Evolutionary conservation across 371 early-diverging fungal genomes (phyloP).

Genomic region (Capillidium rhysosporum): DNA sequence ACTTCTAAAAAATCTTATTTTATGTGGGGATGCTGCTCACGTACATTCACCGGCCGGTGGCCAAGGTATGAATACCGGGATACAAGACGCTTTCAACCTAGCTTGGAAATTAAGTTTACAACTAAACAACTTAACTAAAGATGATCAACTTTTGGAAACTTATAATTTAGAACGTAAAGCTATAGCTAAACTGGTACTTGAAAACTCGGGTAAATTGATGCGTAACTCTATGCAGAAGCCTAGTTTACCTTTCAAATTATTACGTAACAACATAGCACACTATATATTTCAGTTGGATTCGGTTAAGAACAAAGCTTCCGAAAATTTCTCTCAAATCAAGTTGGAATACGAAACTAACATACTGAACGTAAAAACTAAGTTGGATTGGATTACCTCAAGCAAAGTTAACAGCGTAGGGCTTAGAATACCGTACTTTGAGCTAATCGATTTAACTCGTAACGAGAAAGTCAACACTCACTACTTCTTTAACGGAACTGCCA

Average conservation of each 20-base stretch:
- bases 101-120: slow-evolving; percentile 23
- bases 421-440: not conserved
- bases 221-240: not conserved
- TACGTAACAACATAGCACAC: not conserved
- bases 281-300: not conserved
- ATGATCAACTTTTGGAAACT: slow-evolving; percentile 8
- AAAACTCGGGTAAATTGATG: not conserved
- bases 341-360: not conserved
- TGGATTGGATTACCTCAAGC: not conserved
- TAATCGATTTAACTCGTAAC: not conserved
- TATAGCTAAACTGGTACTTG: slow-evolving; percentile 8
- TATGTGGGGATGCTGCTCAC: slow-evolving; percentile 25
- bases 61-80: slow-evolving; percentile 23
- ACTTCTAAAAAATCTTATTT: slow-evolving; percentile 12
- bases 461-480: not conserved
- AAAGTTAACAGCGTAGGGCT: not conserved
- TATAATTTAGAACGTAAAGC: slow-evolving; percentile 13
- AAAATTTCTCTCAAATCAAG: not conserved
- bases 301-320: not conserved
- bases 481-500: not conserved
- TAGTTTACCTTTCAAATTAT: not conserved
- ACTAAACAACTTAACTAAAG: slow-evolving; percentile 7
- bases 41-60: slow-evolving; percentile 20
- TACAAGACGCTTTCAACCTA: slow-evolving; percentile 23
- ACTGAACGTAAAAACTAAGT: not conserved